Base-by-base conservation (phyloP, 2,329 filamentous ascomycete genomes). In the Colletotrichum navitas region DNA sequence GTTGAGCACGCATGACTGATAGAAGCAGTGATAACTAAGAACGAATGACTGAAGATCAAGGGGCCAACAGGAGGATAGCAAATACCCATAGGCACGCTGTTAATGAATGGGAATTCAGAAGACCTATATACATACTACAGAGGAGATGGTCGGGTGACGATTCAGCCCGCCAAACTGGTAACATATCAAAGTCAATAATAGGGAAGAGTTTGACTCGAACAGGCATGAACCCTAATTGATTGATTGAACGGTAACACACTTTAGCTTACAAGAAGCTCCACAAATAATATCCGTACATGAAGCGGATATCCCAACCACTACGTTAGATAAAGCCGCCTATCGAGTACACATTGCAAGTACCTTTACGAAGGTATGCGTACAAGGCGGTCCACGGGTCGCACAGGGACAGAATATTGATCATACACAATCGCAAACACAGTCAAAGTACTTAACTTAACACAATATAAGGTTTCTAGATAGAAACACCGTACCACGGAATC, bases 221-320 rank as follows among this genome's bases (percentile, higher is more conserved):
- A 59, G 64, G 64, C 14, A 68, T 68, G 64, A 71, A 71, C 58
- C 68, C 29, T 63, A 71, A 68, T 71, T 68, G 29, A 71, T 71
- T 68, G 63, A 71, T 71, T 63, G 63, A 68, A 59, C 21, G 34
- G 14, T 1, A 34, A 26, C 21, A 47, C 12, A 29, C 32, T 62
- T 24, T 41, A 10, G 49, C 26, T 21, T n/a, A 14, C 14, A 5
- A n/a, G 34, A 21, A 24, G 60, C 32, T 16, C 60, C 45, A 52
- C 45, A 26, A 11, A 6, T 18, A 43, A 43, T 36, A n/a, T n/a
- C 4, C 26, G 16, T 6, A 18, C 16, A 10, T 29, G 45, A 51
- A 34, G 32, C 11, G 8, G 32, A 21, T 29, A 5, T 34, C 43
- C 1, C 39, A 10, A 8, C 3, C 24, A 10, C 14, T 0, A 26